Conservation (phyloP, 495 filamentous ascomycete genomes). For the Aspergillus indologenus region DNA sequence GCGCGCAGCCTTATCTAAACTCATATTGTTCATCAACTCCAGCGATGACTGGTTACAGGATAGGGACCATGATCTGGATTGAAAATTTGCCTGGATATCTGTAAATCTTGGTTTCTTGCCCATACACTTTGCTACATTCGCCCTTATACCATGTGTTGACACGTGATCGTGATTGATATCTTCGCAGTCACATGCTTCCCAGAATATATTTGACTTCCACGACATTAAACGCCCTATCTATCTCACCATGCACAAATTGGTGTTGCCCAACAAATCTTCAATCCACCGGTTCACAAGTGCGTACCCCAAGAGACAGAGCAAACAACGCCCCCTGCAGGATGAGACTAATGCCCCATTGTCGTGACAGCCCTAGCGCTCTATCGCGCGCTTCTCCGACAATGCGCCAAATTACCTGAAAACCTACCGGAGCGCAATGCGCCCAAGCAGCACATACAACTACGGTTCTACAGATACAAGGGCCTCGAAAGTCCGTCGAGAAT, state of each 20-base stretch:
- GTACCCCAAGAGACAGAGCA: conserved; percentile 17
- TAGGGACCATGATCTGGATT: too few relatives aligned
- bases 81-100: too few relatives aligned
- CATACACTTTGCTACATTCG: too few relatives aligned
- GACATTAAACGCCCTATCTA: background rate
- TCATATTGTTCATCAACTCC: too few relatives aligned
- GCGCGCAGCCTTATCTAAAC: too few relatives aligned
- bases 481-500: conserved; percentile 54
- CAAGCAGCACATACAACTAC: conserved; percentile 46
- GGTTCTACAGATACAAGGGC: conserved; percentile 56
- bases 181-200: conserved; percentile 8
- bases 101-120: too few relatives aligned
- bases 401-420: conserved; percentile 44
- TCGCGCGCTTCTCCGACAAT: conserved; percentile 65
- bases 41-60: too few relatives aligned
- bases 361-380: conserved; percentile 69
- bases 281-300: conserved; percentile 65
- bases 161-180: background rate
- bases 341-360: conserved; percentile 13
- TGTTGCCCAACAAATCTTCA: conserved; percentile 45
- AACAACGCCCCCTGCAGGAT: too few relatives aligned
- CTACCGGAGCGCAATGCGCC: conserved; percentile 37
- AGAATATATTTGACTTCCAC: background rate
- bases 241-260: conserved; percentile 43
- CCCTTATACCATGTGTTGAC: background rate